Conservation (phyloP, 192 early-diverging fungal genomes). For the Helicostylum pulchrum region DNA sequence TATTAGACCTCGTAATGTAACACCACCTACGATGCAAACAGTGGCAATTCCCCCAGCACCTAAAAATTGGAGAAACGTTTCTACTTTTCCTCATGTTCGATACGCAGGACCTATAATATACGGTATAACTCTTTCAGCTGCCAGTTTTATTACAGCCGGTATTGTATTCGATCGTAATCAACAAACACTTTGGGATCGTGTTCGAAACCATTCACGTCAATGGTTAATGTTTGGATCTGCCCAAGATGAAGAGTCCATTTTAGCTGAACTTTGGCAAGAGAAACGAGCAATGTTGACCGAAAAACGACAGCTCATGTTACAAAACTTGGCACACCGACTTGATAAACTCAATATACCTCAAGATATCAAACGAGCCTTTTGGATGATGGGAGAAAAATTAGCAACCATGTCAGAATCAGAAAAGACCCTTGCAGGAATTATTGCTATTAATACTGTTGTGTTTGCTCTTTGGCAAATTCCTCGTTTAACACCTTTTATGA, state of each 20-base stretch:
- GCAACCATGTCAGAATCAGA: slow-evolving; percentile 13
- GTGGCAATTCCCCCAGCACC: neutral
- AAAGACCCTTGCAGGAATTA: slow-evolving; percentile 42
- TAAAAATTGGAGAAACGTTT: too few species aligned
- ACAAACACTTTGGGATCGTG: slow-evolving; percentile 8
- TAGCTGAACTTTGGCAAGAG: slow-evolving; percentile 14
- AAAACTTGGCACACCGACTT: neutral
- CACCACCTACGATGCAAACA: neutral
- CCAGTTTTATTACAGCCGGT: slow-evolving; percentile 9
- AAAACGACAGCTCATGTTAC: neutral
- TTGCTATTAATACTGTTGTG: slow-evolving; percentile 70
- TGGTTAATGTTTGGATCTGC: slow-evolving; percentile 2
- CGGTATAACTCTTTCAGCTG: neutral
- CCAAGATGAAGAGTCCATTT: neutral
- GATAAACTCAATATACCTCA: neutral
- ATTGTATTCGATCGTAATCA: slow-evolving; percentile 11
- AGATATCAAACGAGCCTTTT: slow-evolving; percentile 7
- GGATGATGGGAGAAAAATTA: slow-evolving; percentile 13
- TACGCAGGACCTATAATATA: slow-evolving; percentile 5
- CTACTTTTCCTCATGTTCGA: neutral
- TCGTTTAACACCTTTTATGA: slow-evolving; percentile 66
- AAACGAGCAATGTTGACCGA: neutral
- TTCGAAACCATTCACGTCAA: neutral
- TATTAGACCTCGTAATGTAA: neutral
- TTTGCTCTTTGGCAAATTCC: slow-evolving; percentile 73